phyloP scores from a whole-genome alignment of 2,329 filamentous ascomycete genomes.

The Ophiocordyceps camponoti-saundersi region DNA sequence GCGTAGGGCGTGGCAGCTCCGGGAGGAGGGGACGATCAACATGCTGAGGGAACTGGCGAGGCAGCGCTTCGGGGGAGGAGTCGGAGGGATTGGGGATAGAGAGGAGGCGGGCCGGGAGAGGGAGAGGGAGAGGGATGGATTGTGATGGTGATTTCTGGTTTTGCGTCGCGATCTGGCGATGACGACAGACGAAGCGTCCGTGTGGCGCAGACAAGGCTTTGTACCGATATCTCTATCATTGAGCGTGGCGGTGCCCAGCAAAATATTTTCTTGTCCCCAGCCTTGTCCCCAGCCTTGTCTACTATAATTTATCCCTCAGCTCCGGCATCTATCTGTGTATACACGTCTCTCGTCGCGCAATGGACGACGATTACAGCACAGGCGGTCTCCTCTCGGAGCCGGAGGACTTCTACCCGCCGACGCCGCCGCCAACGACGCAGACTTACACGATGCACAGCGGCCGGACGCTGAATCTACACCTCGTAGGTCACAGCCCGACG shows the following conservation, averaged over 20 bases:
- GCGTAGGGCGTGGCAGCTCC: slow-evolving; percentile 48
- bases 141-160: neutral
- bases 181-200: neutral
- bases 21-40: slow-evolving; percentile 72
- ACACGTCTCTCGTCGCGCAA: slow-evolving; percentile 1
- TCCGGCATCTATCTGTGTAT: too few species aligned
- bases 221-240: too few species aligned
- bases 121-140: neutral
- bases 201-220: neutral
- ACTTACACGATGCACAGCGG: slow-evolving; percentile 54
- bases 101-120: neutral
- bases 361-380: slow-evolving; percentile 17
- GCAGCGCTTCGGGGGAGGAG: slow-evolving; percentile 52
- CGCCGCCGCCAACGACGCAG: slow-evolving; percentile 58
- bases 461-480: slow-evolving; percentile 47
- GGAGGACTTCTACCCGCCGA: slow-evolving; percentile 60
- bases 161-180: neutral
- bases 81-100: neutral
- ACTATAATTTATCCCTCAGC: too few species aligned
- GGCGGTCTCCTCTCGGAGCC: slow-evolving; percentile 62
- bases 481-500: slow-evolving; percentile 76
- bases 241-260: too few species aligned
- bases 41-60: slow-evolving; percentile 66
- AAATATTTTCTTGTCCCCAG: too few species aligned
- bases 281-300: too few species aligned